Percentiles rank a stretch among this genome's conserved stretches.
These are phyloP conservation scores for Escallonia rubra DNA, from an alignment of 129 eudicot genomes.

Conservation along the genomic window DNA sequence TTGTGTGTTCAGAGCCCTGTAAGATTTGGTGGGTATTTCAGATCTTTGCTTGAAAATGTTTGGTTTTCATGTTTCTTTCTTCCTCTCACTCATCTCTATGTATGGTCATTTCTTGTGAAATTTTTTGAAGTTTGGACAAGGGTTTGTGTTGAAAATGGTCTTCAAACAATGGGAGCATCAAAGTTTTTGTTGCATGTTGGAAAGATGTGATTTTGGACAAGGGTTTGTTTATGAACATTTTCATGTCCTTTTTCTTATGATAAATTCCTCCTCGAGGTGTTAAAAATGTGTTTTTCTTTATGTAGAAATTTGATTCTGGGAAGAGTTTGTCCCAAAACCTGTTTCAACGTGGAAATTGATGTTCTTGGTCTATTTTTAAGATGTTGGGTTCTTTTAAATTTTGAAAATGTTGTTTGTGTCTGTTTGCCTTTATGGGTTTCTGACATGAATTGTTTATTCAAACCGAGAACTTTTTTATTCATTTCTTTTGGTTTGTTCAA, in stretches of 20 bases:
- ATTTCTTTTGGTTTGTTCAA: conserved; percentile 11
- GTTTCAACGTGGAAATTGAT: too few relatives aligned
- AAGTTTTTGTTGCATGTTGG: too few relatives aligned
- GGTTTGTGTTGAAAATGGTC: neutral
- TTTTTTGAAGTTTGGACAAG: neutral
- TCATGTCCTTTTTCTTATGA: neutral
- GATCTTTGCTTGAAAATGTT: conserved; percentile 22
- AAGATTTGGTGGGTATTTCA: conserved; percentile 30
- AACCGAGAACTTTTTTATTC: neutral
- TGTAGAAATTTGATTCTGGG: neutral
- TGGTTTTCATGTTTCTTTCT: neutral
- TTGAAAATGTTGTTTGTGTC: conserved; percentile 2
- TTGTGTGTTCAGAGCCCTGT: conserved; percentile 16
- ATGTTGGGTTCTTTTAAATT: conserved; percentile 5
- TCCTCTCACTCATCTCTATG: conserved; percentile 1
- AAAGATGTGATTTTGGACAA: too few relatives aligned
- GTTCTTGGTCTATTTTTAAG: neutral
- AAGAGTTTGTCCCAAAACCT: neutral
- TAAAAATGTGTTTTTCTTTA: conserved; percentile 8
- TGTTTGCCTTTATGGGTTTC: neutral
- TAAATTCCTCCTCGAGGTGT: neutral
- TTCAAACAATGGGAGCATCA: too few relatives aligned
- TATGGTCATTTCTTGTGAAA: neutral
- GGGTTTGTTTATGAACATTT: too few relatives aligned
- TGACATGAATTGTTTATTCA: too few relatives aligned